Percentiles rank a stretch among this genome's conserved stretches.
phyloP scores from a whole-genome alignment of 2,329 filamentous ascomycete genomes.

The Trichoderma sp. region DNA sequence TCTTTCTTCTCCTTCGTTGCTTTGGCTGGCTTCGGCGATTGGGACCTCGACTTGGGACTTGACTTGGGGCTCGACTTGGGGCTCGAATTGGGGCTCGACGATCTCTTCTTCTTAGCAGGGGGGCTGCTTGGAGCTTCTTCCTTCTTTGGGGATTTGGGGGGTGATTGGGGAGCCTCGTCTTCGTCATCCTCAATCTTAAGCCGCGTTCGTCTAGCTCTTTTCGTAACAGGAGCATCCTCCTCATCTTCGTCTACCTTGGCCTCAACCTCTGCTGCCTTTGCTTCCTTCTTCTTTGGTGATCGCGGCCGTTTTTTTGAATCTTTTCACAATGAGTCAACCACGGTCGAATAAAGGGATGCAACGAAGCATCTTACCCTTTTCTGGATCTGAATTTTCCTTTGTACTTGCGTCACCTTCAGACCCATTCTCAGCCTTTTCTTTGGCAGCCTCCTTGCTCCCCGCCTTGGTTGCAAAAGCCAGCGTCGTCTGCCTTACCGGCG shows the following conservation, averaged over 20 bases:
- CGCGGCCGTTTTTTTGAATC: slow-evolving; percentile 48
- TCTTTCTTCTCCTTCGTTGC: slow-evolving; percentile 29
- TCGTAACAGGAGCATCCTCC: slow-evolving; percentile 59
- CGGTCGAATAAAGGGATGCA: not conserved
- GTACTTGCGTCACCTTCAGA: slow-evolving; percentile 26
- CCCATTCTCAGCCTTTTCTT: slow-evolving; percentile 27
- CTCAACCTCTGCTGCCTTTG: slow-evolving; percentile 23
- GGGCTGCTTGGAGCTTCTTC: slow-evolving; percentile 22
- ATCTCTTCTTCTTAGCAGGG: slow-evolving; percentile 23
- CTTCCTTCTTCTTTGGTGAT: slow-evolving; percentile 7
- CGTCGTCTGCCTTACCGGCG: slow-evolving; percentile 71
- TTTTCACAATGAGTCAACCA: slow-evolving; percentile 20
- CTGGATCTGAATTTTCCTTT: slow-evolving; percentile 39
- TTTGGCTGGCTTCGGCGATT: slow-evolving; percentile 22
- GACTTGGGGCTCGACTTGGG: slow-evolving; percentile 26
- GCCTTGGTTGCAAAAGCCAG: slow-evolving; percentile 68
- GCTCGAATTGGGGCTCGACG: slow-evolving; percentile 26
- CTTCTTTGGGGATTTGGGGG: slow-evolving; percentile 24
- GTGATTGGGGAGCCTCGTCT: slow-evolving; percentile 39
- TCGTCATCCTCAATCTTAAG: slow-evolving; percentile 53
- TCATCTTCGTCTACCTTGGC: slow-evolving; percentile 47
- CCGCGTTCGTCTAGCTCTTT: slow-evolving; percentile 50
- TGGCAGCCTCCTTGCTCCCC: slow-evolving; percentile 36
- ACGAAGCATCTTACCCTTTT: slow-evolving; percentile 34
- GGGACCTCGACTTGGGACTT: slow-evolving; percentile 24